Percentiles rank a stretch among this genome's conserved stretches.
Evolutionary conservation across 2,329 filamentous ascomycete species (phyloP).

Genomic region (Diaporthe amygdali): DNA sequence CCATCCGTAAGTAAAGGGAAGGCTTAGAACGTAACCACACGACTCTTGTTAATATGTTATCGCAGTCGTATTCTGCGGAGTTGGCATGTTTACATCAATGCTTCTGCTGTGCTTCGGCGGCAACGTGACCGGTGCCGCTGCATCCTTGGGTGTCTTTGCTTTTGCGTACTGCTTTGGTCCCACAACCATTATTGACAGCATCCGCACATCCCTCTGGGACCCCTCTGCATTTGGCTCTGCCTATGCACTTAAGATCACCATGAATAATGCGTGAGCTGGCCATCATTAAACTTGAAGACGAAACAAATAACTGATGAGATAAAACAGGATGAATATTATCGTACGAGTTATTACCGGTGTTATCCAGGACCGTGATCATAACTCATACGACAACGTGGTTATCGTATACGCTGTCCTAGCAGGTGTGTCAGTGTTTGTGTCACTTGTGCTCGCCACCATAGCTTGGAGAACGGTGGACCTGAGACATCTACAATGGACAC

Average conservation of each 20-base stretch:
- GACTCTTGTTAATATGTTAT: background rate
- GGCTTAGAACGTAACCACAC: constrained; percentile 16
- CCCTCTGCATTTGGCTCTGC: constrained; percentile 65
- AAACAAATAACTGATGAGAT: background rate
- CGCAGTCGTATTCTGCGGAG: constrained; percentile 47
- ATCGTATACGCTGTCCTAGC: constrained; percentile 62
- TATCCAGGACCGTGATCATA: constrained; percentile 61
- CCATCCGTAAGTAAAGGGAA: constrained; percentile 39
- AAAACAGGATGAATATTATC: constrained; percentile 64
- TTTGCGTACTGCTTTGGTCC: constrained; percentile 60
- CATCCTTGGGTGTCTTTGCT: constrained; percentile 65
- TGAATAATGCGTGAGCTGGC: constrained; percentile 49
- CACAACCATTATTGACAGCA: constrained; percentile 64
- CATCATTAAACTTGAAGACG: background rate
- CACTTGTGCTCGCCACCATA: constrained; percentile 43
- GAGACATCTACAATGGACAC: constrained; percentile 60
- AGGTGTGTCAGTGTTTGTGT: constrained; percentile 52
- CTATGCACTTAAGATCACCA: constrained; percentile 64
- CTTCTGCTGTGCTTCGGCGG: constrained; percentile 57
- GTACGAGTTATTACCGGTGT: constrained; percentile 61
- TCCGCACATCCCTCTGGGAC: constrained; percentile 66
- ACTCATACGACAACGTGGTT: constrained; percentile 60
- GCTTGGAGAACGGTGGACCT: constrained; percentile 44
- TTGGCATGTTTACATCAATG: constrained; percentile 59
- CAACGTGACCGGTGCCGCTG: constrained; percentile 56